Base-by-base conservation (phyloP, 1,284 basidiomycete species). In the Naganishia sp. region DNA sequence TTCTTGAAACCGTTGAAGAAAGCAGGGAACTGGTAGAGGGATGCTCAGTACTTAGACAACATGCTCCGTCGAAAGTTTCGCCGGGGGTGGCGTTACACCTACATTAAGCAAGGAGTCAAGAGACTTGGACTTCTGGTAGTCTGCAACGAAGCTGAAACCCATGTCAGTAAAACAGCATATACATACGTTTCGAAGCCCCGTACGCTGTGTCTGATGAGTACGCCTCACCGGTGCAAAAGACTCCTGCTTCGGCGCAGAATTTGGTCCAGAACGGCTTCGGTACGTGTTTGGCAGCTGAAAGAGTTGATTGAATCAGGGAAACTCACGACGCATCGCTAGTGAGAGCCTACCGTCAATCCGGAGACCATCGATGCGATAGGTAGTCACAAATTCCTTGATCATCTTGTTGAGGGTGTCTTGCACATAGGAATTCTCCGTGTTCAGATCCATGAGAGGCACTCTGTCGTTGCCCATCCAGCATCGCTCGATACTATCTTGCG, bases 201-300 rank as follows among this genome's bases (percentile, higher is more conserved):
- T 43, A 66, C 65, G 39, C 28, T 44, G 89, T 81, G 61, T 86
- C 83, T 53, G 81, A 74, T 28, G 83, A 84, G 71, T 86, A 87
- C 31, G 92, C 88, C 78, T 92, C 90, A 43, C 90, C 90, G 61
- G 90, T 89, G 69, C 88, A 90, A 79, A 90, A 92, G 42, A 91
- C 88, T 1, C 88, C 89, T 0, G 89, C 87, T 25, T 84, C 84
- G 33, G 78, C 79, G 71, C 86, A 88, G 76, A 93, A 92, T 1
- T 74, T 77, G 0, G 70, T 69, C 77, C 77, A 80, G 70, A 78
- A 77, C 1, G 57, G 28, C 7, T 70, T 63, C 2, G 74, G 75
- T 6, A 81, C 74, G 70, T 80, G 88, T 84, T 88, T 89, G 53
- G 86, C 87, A 45, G 86, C 65, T 66, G 23, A 1, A 23, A 11